Evolutionary conservation across 2,329 filamentous ascomycete genomes (phyloP).

Genomic region (Escovopsis sp.): DNA sequence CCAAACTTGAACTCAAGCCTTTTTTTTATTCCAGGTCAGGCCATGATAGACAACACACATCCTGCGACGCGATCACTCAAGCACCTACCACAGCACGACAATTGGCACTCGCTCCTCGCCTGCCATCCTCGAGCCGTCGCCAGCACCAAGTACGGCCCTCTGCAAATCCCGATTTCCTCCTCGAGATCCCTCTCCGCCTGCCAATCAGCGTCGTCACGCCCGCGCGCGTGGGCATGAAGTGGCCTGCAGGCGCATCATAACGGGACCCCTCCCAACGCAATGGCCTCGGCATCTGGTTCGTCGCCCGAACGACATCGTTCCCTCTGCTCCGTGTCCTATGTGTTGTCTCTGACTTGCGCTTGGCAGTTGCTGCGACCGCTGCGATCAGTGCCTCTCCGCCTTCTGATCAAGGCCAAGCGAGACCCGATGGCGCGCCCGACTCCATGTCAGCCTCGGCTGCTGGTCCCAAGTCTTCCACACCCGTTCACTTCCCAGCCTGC

Average conservation of each 20-base stretch:
- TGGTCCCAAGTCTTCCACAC: slow-evolving; percentile 1
- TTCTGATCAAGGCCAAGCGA: neutral
- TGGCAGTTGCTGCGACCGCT: slow-evolving; percentile 8
- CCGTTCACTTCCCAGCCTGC: slow-evolving; percentile 2
- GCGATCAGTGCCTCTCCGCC: slow-evolving; percentile 3
- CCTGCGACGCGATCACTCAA: neutral
- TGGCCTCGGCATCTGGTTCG: slow-evolving; percentile 16
- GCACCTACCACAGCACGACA: neutral
- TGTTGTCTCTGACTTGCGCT: slow-evolving; percentile 7
- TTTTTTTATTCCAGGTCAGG: neutral
- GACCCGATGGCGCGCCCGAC: slow-evolving; percentile 3
- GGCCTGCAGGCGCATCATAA: slow-evolving; percentile 7
- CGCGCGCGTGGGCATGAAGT: slow-evolving; percentile 8
- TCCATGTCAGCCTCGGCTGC: neutral
- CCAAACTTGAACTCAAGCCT: neutral
- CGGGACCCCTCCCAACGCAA: slow-evolving; percentile 11
- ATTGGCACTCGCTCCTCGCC: neutral
- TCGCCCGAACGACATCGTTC: slow-evolving; percentile 4
- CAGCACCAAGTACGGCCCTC: slow-evolving; percentile 1
- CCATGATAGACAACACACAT: neutral
- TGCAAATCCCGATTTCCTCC: neutral
- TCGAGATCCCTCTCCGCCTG: neutral
- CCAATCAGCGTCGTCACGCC: slow-evolving; percentile 3
- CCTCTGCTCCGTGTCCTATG: slow-evolving; percentile 1
- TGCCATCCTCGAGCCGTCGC: slow-evolving; percentile 5